Percentiles rank a stretch among this genome's conserved stretches.
These are phyloP conservation scores for Cladosporium sp. DNA, from an alignment of 2,329 filamentous ascomycete species.

Conservation along the genomic window DNA sequence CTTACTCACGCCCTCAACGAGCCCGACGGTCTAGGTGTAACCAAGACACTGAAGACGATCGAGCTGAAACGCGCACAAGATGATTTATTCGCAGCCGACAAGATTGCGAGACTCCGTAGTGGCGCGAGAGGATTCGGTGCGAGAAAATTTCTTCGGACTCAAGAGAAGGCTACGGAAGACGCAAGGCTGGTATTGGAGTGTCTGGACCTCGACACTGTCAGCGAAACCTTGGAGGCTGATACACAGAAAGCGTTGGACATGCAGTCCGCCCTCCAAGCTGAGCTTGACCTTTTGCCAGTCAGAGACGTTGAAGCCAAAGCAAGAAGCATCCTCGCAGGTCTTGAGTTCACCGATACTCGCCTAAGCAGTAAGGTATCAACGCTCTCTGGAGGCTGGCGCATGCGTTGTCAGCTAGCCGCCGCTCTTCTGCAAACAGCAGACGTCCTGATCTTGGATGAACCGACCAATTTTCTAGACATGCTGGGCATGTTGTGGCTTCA, in stretches of 20 bases:
- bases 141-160: constrained; percentile 69
- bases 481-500: constrained; percentile 85
- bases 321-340: constrained; percentile 64
- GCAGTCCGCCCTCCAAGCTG: constrained; percentile 63
- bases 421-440: constrained; percentile 72
- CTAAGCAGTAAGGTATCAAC: constrained; percentile 62
- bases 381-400: constrained; percentile 66
- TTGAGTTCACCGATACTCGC: constrained; percentile 67
- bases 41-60: constrained; percentile 8
- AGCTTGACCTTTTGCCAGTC: neutral
- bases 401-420: constrained; percentile 45
- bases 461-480: constrained; percentile 83
- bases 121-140: constrained; percentile 73
- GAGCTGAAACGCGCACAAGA: constrained; percentile 24
- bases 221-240: constrained; percentile 57
- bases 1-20: constrained; percentile 9
- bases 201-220: constrained; percentile 51
- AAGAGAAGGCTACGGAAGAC: constrained; percentile 65
- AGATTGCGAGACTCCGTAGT: constrained; percentile 71
- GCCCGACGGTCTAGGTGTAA: neutral
- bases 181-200: constrained; percentile 38
- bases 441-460: constrained; percentile 80
- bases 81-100: constrained; percentile 23
- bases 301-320: constrained; percentile 58
- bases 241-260: constrained; percentile 69